phyloP scores from a whole-genome alignment of 345 rosid species.

The Tarenaya hassleriana region DNA sequence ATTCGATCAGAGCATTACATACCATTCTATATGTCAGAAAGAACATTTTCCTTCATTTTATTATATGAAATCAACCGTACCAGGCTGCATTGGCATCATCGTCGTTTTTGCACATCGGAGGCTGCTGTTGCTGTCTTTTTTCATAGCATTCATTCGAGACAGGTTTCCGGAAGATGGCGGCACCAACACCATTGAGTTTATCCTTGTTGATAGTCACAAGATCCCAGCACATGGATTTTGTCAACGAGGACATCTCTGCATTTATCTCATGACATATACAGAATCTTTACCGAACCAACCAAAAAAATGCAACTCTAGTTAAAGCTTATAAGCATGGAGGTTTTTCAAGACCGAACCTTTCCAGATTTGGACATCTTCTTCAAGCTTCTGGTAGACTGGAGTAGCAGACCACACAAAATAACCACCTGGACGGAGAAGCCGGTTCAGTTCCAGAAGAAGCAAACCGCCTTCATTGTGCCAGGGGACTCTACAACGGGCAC shows the following conservation, averaged over 20 bases:
- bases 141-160: conserved; percentile 67
- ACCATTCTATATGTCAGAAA: background rate
- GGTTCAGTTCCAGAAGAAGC: conserved; percentile 80
- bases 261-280: conserved; percentile 1
- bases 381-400: conserved; percentile 72
- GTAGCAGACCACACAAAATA: conserved; percentile 95
- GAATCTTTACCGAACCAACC: conserved; percentile 14
- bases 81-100: conserved; percentile 91
- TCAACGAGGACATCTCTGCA: conserved; percentile 72
- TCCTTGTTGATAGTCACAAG: conserved; percentile 77
- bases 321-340: background rate
- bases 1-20: background rate
- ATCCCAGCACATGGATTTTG: conserved; percentile 78
- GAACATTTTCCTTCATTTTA: background rate
- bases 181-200: conserved; percentile 62
- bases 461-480: conserved; percentile 85
- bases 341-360: conserved; percentile 40
- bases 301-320: background rate
- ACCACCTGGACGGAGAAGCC: conserved; percentile 85
- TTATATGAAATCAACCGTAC: conserved; percentile 29
- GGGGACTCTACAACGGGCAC: conserved; percentile 95
- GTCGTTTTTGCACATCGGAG: conserved; percentile 65
- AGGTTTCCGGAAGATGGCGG: conserved; percentile 79
- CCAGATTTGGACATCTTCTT: conserved; percentile 81
- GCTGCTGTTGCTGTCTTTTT: conserved; percentile 48